phyloP scores from a whole-genome alignment of 257 asterid genomes.

The Agastache rugosa region DNA sequence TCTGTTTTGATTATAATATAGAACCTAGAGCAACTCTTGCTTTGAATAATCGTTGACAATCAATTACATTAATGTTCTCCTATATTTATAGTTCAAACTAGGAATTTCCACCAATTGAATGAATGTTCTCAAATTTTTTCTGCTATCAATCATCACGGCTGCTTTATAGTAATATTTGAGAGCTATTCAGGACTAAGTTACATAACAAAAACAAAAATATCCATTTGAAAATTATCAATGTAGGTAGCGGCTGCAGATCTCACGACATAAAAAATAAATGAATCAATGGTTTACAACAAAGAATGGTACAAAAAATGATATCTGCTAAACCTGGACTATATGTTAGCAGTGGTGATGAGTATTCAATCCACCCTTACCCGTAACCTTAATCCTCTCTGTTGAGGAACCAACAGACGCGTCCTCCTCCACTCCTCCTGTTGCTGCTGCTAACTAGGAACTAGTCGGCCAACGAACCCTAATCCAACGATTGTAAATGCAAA shows the following conservation, averaged over 20 bases:
- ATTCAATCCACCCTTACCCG: neutral
- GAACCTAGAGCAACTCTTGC: too few relatives aligned
- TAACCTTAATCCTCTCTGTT: too few relatives aligned
- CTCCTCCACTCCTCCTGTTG: neutral
- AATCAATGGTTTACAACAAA: neutral
- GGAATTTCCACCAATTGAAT: too few relatives aligned
- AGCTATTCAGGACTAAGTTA: too few relatives aligned
- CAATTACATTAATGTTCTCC: too few relatives aligned
- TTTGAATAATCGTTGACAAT: too few relatives aligned
- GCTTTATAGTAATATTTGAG: neutral
- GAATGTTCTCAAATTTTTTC: neutral
- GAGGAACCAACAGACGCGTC: too few relatives aligned
- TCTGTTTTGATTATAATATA: too few relatives aligned
- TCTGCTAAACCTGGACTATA: neutral
- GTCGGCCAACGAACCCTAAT: constrained; percentile 48
- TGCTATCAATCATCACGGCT: neutral
- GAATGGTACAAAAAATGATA: constrained; percentile 5
- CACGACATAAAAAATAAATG: neutral
- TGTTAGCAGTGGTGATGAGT: constrained; percentile 1
- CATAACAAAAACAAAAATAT: too few relatives aligned
- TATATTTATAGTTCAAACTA: too few relatives aligned
- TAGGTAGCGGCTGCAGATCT: too few relatives aligned
- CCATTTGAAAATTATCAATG: too few relatives aligned
- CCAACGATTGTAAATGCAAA: constrained; percentile 48
- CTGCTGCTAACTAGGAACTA: constrained; percentile 19